Conservation (phyloP, 2,329 filamentous ascomycete genomes). For the Fusarium veterinarium region DNA sequence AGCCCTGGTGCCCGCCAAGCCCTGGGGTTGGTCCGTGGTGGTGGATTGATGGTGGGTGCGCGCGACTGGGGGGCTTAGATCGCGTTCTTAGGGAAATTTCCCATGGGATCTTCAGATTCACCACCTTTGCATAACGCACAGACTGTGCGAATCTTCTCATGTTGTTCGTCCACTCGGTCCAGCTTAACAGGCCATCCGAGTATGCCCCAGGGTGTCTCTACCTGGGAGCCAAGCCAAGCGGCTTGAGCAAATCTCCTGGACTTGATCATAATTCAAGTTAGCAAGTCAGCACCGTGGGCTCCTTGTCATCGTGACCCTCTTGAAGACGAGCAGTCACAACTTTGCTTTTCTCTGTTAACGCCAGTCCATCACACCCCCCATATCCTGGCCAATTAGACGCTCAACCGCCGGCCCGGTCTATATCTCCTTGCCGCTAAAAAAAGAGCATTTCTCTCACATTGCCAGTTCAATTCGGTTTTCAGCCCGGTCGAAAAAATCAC, state of each 20-base stretch:
- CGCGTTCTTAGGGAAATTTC: conserved; percentile 35
- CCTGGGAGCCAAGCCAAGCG: conserved; percentile 18
- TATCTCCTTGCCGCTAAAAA: conserved; percentile 25
- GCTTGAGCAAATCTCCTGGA: conserved; percentile 12
- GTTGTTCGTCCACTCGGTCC: neutral
- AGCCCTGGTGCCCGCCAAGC: conserved; percentile 34
- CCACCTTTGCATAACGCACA: conserved; percentile 19
- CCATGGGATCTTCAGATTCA: conserved; percentile 37
- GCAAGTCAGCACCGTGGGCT: conserved; percentile 25
- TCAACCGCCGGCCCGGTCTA: conserved; percentile 24
- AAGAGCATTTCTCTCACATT: conserved; percentile 7
- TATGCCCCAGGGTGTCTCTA: neutral
- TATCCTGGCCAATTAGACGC: conserved; percentile 11
- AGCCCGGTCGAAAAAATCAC: conserved; percentile 5
- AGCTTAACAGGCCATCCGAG: neutral
- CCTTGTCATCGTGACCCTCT: conserved; percentile 26
- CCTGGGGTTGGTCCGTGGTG: conserved; percentile 32
- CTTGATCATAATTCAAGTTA: conserved; percentile 21
- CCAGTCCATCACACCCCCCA: conserved; percentile 16
- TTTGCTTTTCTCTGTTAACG: conserved; percentile 40
- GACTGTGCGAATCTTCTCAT: conserved; percentile 15
- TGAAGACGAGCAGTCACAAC: conserved; percentile 38
- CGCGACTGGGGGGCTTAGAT: conserved; percentile 31
- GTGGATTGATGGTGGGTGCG: conserved; percentile 30
- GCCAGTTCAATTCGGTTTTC: conserved; percentile 10